Conservation (phyloP, 2,329 filamentous ascomycete genomes). For the Botrytis byssoidea region DNA sequence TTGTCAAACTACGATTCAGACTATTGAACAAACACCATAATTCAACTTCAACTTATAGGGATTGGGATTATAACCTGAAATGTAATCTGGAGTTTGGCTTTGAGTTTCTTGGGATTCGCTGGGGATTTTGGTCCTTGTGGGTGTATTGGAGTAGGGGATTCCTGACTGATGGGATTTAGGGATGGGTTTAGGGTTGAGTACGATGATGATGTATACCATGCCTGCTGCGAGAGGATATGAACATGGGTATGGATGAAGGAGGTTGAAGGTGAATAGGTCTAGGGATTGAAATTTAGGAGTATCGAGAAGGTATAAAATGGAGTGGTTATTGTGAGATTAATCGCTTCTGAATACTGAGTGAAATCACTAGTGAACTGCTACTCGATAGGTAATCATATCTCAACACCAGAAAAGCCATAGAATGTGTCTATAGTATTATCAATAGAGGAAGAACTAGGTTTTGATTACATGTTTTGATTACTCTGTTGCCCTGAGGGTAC, state of each 20-base stretch:
- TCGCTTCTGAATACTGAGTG: neutral
- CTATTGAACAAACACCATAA: too few species aligned
- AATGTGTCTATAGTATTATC: too few species aligned
- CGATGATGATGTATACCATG: neutral
- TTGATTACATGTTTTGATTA: too few species aligned
- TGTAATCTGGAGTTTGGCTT: too few species aligned
- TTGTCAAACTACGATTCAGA: too few species aligned
- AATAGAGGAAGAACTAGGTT: too few species aligned
- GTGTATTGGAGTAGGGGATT: neutral
- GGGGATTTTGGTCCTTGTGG: neutral
- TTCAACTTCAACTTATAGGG: too few species aligned
- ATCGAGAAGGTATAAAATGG: neutral
- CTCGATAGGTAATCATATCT: neutral
- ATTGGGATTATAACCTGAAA: too few species aligned
- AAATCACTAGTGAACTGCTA: neutral
- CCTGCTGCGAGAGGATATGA: neutral
- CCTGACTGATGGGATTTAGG: neutral
- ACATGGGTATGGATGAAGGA: neutral
- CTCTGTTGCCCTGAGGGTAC: too few species aligned
- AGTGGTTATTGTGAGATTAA: neutral
- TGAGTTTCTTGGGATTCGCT: neutral
- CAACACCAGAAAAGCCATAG: neutral
- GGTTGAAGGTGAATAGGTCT: too few species aligned
- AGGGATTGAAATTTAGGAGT: neutral
- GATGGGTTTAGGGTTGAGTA: neutral